Evolutionary conservation across 1,284 basidiomycete species (phyloP).

Genomic region (Leccinum colubrinum): DNA sequence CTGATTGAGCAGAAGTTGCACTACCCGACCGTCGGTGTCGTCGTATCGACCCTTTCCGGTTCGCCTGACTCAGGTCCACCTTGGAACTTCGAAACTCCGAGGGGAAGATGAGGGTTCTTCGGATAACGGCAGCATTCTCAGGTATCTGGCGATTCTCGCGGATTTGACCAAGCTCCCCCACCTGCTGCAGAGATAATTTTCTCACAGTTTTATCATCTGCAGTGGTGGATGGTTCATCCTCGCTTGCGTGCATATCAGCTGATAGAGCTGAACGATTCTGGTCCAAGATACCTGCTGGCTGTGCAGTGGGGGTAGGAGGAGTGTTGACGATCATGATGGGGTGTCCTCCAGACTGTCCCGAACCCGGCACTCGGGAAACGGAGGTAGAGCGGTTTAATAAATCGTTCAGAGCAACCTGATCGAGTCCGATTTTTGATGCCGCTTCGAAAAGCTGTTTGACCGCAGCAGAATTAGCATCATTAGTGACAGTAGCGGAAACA

Average conservation of each 20-base stretch:
- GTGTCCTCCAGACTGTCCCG: conserved; percentile 40
- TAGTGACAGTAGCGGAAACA: conserved; percentile 14
- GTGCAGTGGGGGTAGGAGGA: conserved; percentile 17
- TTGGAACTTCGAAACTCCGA: conserved; percentile 57
- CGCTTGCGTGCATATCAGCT: conserved; percentile 37
- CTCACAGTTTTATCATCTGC: conserved; percentile 36
- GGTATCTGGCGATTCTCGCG: conserved; percentile 39
- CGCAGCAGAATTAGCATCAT: conserved; percentile 28
- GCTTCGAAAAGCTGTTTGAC: conserved; percentile 76
- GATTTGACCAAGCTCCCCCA: conserved; percentile 38
- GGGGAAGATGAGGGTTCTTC: conserved; percentile 76
- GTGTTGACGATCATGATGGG: conserved; percentile 30
- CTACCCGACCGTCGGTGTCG: conserved; percentile 59
- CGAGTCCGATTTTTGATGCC: conserved; percentile 69
- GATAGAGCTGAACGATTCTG: conserved; percentile 27
- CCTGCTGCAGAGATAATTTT: conserved; percentile 38
- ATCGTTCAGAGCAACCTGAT: conserved; percentile 66
- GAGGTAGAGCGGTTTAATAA: conserved; percentile 69
- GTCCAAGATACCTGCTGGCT: conserved; percentile 17
- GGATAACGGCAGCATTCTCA: conserved; percentile 53
- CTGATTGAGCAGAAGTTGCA: conserved; percentile 47
- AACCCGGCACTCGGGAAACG: conserved; percentile 51
- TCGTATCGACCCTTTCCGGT: conserved; percentile 51
- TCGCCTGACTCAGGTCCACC: conserved; percentile 49
- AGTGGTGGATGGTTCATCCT: conserved; percentile 30